These are phyloP conservation scores for Ogataea thermomethanolica DNA, from an alignment of 805 yeast species.

Conservation along the genomic window DNA sequence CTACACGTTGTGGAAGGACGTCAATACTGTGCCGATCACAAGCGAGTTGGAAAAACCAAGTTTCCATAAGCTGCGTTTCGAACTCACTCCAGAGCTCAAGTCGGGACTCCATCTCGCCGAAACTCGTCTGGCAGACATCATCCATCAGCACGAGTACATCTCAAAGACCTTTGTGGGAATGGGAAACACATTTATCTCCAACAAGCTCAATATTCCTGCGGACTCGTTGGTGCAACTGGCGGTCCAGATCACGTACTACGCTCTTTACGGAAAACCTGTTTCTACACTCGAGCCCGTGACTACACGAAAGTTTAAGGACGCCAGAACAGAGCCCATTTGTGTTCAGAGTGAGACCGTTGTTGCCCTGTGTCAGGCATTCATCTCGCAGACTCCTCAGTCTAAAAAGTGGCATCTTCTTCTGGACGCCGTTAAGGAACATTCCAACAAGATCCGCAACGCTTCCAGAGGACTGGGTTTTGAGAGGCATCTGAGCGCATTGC, in stretches of 20 bases:
- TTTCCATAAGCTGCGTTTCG: constrained; percentile 32
- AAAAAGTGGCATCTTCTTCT: constrained; percentile 50
- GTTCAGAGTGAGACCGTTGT: constrained; percentile 54
- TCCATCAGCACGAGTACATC: constrained; percentile 54
- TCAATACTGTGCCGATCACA: constrained; percentile 35
- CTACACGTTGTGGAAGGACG: constrained; percentile 49
- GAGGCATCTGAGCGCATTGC: constrained; percentile 63
- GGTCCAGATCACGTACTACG: constrained; percentile 52
- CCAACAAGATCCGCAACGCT: constrained; percentile 45
- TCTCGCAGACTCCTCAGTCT: constrained; percentile 47
- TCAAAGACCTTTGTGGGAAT: constrained; percentile 31
- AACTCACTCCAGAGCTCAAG: constrained; percentile 43
- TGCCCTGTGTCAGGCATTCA: constrained; percentile 57
- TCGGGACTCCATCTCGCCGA: constrained; percentile 53
- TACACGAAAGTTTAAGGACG: constrained; percentile 61
- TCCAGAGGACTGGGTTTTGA: constrained; percentile 68
- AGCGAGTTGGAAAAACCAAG: constrained; percentile 36
- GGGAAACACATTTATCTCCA: constrained; percentile 35
- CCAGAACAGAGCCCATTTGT: constrained; percentile 68
- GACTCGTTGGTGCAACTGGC: constrained; percentile 52
- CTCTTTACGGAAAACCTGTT: constrained; percentile 48
- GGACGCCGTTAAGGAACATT: constrained; percentile 51
- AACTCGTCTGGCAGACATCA: constrained; percentile 54
- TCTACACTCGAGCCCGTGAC: constrained; percentile 49
- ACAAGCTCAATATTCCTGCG: constrained; percentile 40